Percentiles rank a stretch among this genome's conserved stretches.
phyloP scores from a whole-genome alignment of 148 eudicot species.

The Rhododendron ferrugineum region DNA sequence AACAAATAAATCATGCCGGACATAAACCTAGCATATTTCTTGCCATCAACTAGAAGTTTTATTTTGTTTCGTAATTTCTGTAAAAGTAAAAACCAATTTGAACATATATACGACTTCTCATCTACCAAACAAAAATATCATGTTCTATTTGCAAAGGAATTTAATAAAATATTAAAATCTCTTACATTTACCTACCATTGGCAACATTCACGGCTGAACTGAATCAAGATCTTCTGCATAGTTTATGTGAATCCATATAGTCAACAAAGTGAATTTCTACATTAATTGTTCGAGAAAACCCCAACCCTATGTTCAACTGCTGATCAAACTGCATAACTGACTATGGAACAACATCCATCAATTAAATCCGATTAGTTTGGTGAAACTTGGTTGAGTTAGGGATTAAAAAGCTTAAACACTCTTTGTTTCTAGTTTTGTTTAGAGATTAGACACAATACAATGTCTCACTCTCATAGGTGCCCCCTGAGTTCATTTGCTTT shows the following conservation, averaged over 20 bases:
- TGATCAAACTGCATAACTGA: background rate
- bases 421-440: background rate
- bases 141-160: too few relatives aligned
- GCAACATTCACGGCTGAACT: background rate
- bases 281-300: background rate
- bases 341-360: background rate
- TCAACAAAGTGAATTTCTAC: background rate
- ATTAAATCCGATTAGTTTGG: background rate
- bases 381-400: background rate
- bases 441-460: background rate
- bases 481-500: too few relatives aligned
- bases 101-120: too few relatives aligned
- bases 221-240: background rate
- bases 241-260: background rate
- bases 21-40: background rate
- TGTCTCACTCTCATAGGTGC: background rate
- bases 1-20: background rate
- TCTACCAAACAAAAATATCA: background rate
- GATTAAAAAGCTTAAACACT: too few relatives aligned
- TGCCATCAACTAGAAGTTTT: background rate
- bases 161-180: background rate
- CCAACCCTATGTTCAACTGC: background rate
- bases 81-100: background rate
- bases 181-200: background rate
- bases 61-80: too few relatives aligned